Conservation (phyloP, 1,284 basidiomycete species). For the Sanghuangporus sanghuang region DNA sequence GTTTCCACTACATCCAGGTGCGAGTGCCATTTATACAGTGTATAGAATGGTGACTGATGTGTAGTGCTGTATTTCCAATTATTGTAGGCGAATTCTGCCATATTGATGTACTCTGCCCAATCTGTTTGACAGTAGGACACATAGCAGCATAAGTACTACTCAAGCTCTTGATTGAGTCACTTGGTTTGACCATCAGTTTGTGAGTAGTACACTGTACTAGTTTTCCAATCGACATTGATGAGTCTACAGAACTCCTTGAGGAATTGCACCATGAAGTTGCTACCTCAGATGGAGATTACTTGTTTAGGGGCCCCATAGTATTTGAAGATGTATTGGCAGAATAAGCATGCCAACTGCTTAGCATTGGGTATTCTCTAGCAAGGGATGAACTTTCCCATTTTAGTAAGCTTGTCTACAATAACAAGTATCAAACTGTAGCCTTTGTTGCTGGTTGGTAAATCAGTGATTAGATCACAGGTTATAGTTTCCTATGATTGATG, state of each 20-base stretch:
- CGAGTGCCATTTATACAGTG: neutral
- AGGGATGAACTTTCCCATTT: conserved; percentile 27
- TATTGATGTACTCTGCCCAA: conserved; percentile 25
- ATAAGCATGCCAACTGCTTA: conserved; percentile 23
- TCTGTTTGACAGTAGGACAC: conserved; percentile 26
- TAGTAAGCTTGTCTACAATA: conserved; percentile 32
- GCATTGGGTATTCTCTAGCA: conserved; percentile 25
- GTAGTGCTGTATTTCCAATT: neutral
- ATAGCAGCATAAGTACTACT: conserved; percentile 19
- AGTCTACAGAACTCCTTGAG: conserved; percentile 8
- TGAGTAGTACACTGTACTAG: conserved; percentile 17
- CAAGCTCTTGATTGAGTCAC: conserved; percentile 24
- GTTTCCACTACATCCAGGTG: neutral
- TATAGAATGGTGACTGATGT: neutral
- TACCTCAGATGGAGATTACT: conserved; percentile 34
- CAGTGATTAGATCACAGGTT: conserved; percentile 20
- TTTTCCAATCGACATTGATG: neutral
- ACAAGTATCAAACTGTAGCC: conserved; percentile 34
- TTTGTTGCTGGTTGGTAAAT: conserved; percentile 26
- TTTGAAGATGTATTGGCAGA: conserved; percentile 27
- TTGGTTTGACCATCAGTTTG: conserved; percentile 28
- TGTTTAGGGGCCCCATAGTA: conserved; percentile 29
- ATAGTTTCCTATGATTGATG: conserved; percentile 18
- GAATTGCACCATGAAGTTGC: conserved; percentile 30
- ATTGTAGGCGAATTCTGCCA: conserved; percentile 23